Evolutionary conservation across 148 eudicot species (phyloP).

Genomic region (Rhododendron ovatum): DNA sequence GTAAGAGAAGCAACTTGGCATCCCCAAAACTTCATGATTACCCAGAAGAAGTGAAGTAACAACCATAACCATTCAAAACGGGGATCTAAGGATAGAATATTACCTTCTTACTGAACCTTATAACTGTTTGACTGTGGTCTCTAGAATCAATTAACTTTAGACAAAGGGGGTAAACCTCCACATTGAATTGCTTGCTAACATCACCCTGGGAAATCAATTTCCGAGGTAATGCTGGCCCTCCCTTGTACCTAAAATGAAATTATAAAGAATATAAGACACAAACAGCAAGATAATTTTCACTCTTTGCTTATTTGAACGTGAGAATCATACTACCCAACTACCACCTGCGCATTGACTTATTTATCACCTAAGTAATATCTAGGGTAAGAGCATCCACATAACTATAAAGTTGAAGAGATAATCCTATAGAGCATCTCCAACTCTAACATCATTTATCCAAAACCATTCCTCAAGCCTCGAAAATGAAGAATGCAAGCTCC

Average conservation of each 20-base stretch:
- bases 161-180: constrained; percentile 83
- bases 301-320: neutral
- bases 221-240: constrained; percentile 85
- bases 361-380: neutral
- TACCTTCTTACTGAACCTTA: constrained; percentile 88
- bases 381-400: neutral
- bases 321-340: neutral
- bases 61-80: neutral
- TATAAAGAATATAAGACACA: neutral
- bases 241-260: constrained; percentile 63
- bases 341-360: neutral
- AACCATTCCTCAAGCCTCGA: neutral
- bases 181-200: constrained; percentile 42
- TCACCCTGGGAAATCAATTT: constrained; percentile 84
- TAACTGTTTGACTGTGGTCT: constrained; percentile 55
- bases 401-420: neutral
- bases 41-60: neutral
- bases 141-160: constrained; percentile 68
- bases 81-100: neutral
- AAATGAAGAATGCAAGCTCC: neutral
- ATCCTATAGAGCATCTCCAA: neutral
- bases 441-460: neutral
- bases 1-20: neutral
- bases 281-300: neutral
- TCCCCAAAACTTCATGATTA: neutral